These are phyloP conservation scores for Arthrobotrys entomopaga DNA, from an alignment of 2,329 filamentous ascomycete species.

Conservation along the genomic window DNA sequence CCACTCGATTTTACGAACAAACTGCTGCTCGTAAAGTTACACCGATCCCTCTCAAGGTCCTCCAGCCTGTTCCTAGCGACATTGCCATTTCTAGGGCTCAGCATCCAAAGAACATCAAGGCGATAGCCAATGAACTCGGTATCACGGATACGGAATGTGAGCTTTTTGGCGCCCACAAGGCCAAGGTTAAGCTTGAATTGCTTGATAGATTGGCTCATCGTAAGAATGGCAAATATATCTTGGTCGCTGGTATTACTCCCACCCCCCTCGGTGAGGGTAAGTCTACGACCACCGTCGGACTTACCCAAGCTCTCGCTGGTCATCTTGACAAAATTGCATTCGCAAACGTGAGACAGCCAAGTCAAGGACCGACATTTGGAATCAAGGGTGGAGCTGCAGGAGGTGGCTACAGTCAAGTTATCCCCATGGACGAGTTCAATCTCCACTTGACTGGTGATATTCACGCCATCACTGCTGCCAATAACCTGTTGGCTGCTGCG, in stretches of 20 bases:
- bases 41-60: conserved; percentile 83
- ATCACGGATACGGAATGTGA: conserved; percentile 90
- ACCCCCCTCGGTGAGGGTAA: conserved; percentile 97
- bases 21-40: conserved; percentile 82
- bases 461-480: conserved; percentile 94
- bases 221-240: conserved; percentile 86
- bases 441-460: conserved; percentile 97
- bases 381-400: conserved; percentile 98
- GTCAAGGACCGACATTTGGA: conserved; percentile 96
- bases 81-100: conserved; percentile 91
- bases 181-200: conserved; percentile 86
- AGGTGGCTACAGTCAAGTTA: conserved; percentile 98
- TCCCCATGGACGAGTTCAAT: conserved; percentile 99
- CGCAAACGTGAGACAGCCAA: conserved; percentile 96
- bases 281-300: conserved; percentile 95
- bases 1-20: conserved; percentile 80
- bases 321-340: conserved; percentile 89
- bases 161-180: conserved; percentile 94
- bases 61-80: conserved; percentile 88
- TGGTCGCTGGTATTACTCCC: conserved; percentile 95
- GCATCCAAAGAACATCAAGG: conserved; percentile 88
- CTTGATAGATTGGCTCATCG: conserved; percentile 87
- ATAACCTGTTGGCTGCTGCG: conserved; percentile 90
- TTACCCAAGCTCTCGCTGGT: conserved; percentile 89
- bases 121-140: conserved; percentile 84